Conservation (phyloP, 2,329 filamentous ascomycete genomes). For the Xylariaceae sp. region DNA sequence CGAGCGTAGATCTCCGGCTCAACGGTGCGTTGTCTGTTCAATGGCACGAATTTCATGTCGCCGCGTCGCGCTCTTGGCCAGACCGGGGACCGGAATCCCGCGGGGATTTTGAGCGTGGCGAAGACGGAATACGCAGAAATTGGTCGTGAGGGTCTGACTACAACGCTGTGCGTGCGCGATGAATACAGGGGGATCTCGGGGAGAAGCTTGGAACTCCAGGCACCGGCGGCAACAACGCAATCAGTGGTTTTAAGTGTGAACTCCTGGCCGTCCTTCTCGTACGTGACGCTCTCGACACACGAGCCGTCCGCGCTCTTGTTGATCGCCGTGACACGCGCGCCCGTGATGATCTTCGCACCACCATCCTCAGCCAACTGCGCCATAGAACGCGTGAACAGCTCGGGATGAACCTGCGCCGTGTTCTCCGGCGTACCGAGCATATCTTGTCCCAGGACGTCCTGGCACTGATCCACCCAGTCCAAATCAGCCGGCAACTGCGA, state of each 20-base stretch:
- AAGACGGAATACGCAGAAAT: slow-evolving; percentile 62
- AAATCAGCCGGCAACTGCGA: slow-evolving; percentile 48
- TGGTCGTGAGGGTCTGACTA: slow-evolving; percentile 36
- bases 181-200: slow-evolving; percentile 39
- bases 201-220: slow-evolving; percentile 42
- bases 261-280: slow-evolving; percentile 25
- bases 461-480: slow-evolving; percentile 59
- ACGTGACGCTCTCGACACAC: slow-evolving; percentile 30
- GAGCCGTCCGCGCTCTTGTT: slow-evolving; percentile 21
- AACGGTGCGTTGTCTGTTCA: slow-evolving; percentile 40
- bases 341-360: slow-evolving; percentile 48
- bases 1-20: slow-evolving; percentile 74
- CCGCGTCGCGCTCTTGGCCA: slow-evolving; percentile 19
- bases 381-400: slow-evolving; percentile 69
- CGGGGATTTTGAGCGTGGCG: slow-evolving; percentile 61
- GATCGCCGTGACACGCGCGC: slow-evolving; percentile 29
- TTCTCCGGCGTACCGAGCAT: slow-evolving; percentile 44
- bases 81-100: slow-evolving; percentile 40
- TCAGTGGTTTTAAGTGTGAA: slow-evolving; percentile 28
- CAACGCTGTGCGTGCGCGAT: slow-evolving; percentile 42
- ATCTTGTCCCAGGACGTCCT: slow-evolving; percentile 36
- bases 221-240: slow-evolving; percentile 38
- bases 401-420: slow-evolving; percentile 75
- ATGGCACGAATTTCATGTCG: slow-evolving; percentile 10
- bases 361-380: slow-evolving; percentile 60